These are phyloP conservation scores for Phallus indusiatus DNA, from an alignment of 768 basidiomycete species.

Conservation along the genomic window DNA sequence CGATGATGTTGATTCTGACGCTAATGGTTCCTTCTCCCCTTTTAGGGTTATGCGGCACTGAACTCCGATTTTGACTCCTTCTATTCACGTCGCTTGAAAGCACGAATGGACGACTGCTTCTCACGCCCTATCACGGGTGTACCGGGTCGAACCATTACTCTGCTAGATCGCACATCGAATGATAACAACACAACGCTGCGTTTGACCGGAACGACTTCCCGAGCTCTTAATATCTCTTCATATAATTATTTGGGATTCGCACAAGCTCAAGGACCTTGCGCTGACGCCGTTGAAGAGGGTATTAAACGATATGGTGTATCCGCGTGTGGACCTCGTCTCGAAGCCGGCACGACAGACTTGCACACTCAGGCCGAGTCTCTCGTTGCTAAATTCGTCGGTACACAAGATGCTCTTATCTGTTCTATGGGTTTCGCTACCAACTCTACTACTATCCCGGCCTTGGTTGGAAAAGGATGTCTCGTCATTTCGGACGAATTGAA, in stretches of 20 bases:
- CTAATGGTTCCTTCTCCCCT: background rate
- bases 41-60: constrained; percentile 88
- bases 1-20: too few relatives aligned
- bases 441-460: constrained; percentile 84
- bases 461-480: constrained; percentile 84
- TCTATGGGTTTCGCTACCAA: constrained; percentile 98
- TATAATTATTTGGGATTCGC: constrained; percentile 99
- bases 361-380: constrained; percentile 76
- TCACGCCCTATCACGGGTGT: constrained; percentile 89
- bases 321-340: constrained; percentile 66
- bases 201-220: constrained; percentile 70
- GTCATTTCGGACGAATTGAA: constrained; percentile 97
- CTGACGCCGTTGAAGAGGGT: constrained; percentile 84
- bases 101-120: constrained; percentile 93
- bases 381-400: constrained; percentile 82
- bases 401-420: constrained; percentile 81
- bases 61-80: constrained; percentile 99
- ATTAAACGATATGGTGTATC: constrained; percentile 77
- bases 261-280: constrained; percentile 84
- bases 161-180: constrained; percentile 73
- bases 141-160: constrained; percentile 83
- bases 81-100: constrained; percentile 93
- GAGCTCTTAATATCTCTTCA: constrained; percentile 92
- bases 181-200: constrained; percentile 75
- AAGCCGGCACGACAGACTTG: constrained; percentile 80